These are phyloP conservation scores for Trametes cinnabarina DNA, from an alignment of 768 basidiomycete species.

Conservation along the genomic window DNA sequence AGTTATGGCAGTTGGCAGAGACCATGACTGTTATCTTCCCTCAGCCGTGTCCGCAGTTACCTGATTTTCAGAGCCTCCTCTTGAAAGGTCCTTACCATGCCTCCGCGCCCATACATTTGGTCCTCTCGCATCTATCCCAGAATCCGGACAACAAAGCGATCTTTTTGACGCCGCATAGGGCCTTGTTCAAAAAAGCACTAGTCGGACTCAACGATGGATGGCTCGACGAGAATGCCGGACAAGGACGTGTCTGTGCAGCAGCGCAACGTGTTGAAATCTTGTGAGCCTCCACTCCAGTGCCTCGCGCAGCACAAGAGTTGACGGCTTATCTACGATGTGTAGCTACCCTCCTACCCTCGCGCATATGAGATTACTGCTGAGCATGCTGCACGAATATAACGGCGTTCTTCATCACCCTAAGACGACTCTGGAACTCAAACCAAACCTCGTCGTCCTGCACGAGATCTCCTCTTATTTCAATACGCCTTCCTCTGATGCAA, in stretches of 20 bases:
- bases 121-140: slow-evolving; percentile 46
- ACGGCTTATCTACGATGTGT: slow-evolving; percentile 5
- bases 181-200: slow-evolving; percentile 42
- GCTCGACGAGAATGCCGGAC: slow-evolving; percentile 31
- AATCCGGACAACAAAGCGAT: slow-evolving; percentile 38
- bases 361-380: slow-evolving; percentile 53
- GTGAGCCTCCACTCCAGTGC: slow-evolving; percentile 42
- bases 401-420: slow-evolving; percentile 28
- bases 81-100: slow-evolving; percentile 61
- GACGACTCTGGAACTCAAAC: slow-evolving; percentile 38
- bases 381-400: slow-evolving; percentile 42
- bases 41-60: slow-evolving; percentile 44
- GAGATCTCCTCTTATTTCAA: slow-evolving; percentile 61
- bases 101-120: slow-evolving; percentile 69
- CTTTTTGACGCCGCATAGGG: slow-evolving; percentile 53
- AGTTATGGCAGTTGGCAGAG: slow-evolving; percentile 29
- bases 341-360: slow-evolving; percentile 66
- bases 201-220: slow-evolving; percentile 48
- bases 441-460: slow-evolving; percentile 56
- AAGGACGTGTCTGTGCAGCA: slow-evolving; percentile 25
- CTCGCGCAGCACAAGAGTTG: background rate
- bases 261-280: slow-evolving; percentile 42
- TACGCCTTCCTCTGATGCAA: slow-evolving; percentile 13
- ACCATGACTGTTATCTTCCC: slow-evolving; percentile 42
- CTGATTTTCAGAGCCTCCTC: slow-evolving; percentile 56